Percentiles rank a stretch among this genome's conserved stretches.
phyloP scores from a whole-genome alignment of 2,329 filamentous ascomycete genomes.

The Hypoxylon sp. region DNA sequence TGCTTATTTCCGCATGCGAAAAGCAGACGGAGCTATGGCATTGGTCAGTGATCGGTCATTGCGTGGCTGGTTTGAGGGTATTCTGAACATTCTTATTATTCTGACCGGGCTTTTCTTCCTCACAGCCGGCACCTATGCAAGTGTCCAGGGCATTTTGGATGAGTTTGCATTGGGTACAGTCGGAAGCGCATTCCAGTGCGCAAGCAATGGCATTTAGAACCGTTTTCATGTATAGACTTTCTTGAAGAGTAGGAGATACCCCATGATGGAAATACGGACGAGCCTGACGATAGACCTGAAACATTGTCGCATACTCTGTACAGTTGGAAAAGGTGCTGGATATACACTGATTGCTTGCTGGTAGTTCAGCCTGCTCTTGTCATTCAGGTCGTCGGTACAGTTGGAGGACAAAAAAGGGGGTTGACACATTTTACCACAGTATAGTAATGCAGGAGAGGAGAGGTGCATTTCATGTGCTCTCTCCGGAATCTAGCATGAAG shows the following conservation, averaged over 20 bases:
- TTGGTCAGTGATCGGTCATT: conserved; percentile 67
- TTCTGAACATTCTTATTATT: conserved; percentile 80
- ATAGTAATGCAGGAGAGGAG: conserved; percentile 50
- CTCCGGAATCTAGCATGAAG: conserved; percentile 47
- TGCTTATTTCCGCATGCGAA: conserved; percentile 82
- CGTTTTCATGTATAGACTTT: conserved; percentile 29
- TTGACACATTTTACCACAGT: conserved; percentile 36
- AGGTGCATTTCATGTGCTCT: conserved; percentile 26
- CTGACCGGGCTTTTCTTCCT: conserved; percentile 84
- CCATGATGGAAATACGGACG: conserved; percentile 28
- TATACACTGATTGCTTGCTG: conserved; percentile 21
- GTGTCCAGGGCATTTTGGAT: conserved; percentile 79
- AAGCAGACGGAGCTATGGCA: conserved; percentile 69
- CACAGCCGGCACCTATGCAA: conserved; percentile 83
- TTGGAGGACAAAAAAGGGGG: conserved; percentile 6
- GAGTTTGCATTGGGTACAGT: conserved; percentile 76
- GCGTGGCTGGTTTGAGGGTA: conserved; percentile 66
- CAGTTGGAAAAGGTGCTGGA: conserved; percentile 12
- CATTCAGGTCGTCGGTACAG: conserved; percentile 6
- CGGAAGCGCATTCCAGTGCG: conserved; percentile 80
- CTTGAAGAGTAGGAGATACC: conserved; percentile 45
- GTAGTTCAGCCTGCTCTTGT: conserved; percentile 7
- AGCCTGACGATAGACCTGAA: conserved; percentile 18
- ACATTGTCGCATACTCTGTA: conserved; percentile 18
- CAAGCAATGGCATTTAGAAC: conserved; percentile 71